These are phyloP conservation scores for Penicillium verrucosum DNA, from an alignment of 2,329 filamentous ascomycete species.

Conservation along the genomic window DNA sequence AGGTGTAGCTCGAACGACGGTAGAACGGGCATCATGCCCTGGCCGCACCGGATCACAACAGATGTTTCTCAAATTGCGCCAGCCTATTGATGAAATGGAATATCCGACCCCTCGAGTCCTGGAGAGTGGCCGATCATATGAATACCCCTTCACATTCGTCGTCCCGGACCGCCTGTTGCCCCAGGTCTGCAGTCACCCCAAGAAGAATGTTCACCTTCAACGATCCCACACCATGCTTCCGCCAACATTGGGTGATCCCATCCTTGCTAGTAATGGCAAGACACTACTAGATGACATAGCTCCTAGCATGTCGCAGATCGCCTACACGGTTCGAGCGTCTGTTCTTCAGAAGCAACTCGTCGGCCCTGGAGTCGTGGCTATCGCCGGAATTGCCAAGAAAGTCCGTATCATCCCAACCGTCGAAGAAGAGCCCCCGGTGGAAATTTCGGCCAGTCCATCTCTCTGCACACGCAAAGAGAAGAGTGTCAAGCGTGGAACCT, in stretches of 20 bases:
- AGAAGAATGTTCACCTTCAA: constrained; percentile 51
- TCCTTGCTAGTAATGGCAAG: constrained; percentile 50
- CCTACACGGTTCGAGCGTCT: constrained; percentile 54
- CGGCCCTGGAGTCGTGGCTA: constrained; percentile 39
- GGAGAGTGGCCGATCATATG: constrained; percentile 54
- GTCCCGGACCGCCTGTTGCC: constrained; percentile 60
- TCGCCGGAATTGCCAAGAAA: constrained; percentile 54
- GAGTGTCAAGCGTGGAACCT: constrained; percentile 58
- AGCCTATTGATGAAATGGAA: constrained; percentile 54
- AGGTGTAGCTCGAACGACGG: constrained; percentile 52
- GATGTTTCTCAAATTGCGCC: constrained; percentile 59
- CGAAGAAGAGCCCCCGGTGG: constrained; percentile 59
- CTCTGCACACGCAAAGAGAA: constrained; percentile 59
- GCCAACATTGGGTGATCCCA: constrained; percentile 59
- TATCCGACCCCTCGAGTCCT: constrained; percentile 56
- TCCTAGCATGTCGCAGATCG: constrained; percentile 60
- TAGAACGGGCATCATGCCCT: constrained; percentile 55
- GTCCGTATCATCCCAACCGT: constrained; percentile 59
- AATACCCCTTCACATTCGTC: constrained; percentile 62
- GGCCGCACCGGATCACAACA: constrained; percentile 57
- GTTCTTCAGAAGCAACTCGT: constrained; percentile 40
- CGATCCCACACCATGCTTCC: constrained; percentile 58
- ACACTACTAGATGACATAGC: constrained; percentile 58
- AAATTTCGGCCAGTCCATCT: constrained; percentile 45
- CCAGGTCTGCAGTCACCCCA: constrained; percentile 55